A percentile compares a stretch with the other conserved stretches of the same genome.
Evolutionary conservation across 495 filamentous ascomycete species (phyloP).

Genomic region (Podospora pseudocomata): DNA sequence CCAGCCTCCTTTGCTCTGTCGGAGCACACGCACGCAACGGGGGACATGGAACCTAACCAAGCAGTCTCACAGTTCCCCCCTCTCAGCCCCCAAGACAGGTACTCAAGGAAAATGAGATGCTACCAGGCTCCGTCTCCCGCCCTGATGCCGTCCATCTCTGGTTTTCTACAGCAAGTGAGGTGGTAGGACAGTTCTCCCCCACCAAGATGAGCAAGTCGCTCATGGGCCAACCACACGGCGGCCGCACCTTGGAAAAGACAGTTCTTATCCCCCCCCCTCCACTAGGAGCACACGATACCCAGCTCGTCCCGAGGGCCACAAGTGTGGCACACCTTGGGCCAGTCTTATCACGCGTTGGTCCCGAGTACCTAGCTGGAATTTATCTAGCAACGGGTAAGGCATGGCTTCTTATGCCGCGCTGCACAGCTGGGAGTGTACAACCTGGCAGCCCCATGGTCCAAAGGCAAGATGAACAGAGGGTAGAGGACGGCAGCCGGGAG

Average conservation of each 20-base stretch:
- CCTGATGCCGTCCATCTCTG: not conserved
- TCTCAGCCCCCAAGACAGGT: conserved; percentile 5
- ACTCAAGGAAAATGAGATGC: not conserved
- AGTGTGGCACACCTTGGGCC: conserved; percentile 11
- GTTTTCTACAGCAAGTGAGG: not conserved
- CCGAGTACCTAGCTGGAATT: not conserved
- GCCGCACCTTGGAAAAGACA: conserved; percentile 26
- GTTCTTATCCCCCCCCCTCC: conserved; percentile 10
- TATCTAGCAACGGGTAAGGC: not conserved
- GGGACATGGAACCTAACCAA: not conserved
- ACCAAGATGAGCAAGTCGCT: conserved; percentile 12
- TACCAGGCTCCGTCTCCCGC: not conserved
- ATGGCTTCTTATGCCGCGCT: conserved; percentile 12
- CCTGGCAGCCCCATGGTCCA: not conserved
- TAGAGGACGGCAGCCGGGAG: not conserved
- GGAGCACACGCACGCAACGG: not conserved
- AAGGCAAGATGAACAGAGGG: not conserved
- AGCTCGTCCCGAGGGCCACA: conserved; percentile 5
- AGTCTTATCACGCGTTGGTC: conserved; percentile 11
- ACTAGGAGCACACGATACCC: conserved; percentile 6
- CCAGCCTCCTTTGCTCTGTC: not conserved
- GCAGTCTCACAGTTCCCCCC: not conserved
- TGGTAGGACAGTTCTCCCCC: conserved; percentile 6
- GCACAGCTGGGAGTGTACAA: not conserved
- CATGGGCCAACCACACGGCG: conserved; percentile 29